These are phyloP conservation scores for Colletotrichum gloeosporioides DNA, from an alignment of 2,329 filamentous ascomycete genomes.

Conservation along the genomic window DNA sequence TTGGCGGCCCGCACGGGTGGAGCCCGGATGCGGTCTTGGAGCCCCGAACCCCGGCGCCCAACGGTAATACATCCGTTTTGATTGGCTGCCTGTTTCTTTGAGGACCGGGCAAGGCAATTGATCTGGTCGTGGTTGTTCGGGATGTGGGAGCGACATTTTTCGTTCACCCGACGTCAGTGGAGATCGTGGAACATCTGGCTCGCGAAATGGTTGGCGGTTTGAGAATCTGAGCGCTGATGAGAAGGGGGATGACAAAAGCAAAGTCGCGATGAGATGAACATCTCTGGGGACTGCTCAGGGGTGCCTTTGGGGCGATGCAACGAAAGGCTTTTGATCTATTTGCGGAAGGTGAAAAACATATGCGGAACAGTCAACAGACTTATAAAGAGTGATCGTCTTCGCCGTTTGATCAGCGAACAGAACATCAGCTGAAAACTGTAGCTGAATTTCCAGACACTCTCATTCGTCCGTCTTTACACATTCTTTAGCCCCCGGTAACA, in stretches of 20 bases:
- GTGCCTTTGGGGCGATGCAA: neutral
- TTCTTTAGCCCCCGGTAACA: neutral
- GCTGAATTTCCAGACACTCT: neutral
- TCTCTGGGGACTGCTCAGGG: neutral
- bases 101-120: neutral
- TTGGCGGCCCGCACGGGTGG: conserved; percentile 10
- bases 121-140: neutral
- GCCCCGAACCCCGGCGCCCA: neutral
- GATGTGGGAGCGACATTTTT: conserved; percentile 2
- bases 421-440: neutral
- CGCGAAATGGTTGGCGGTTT: neutral
- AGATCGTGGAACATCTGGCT: neutral
- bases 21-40: neutral
- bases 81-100: neutral
- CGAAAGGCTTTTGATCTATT: neutral
- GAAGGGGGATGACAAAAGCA: neutral
- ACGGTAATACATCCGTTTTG: neutral
- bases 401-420: neutral
- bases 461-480: neutral
- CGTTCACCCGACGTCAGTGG: conserved; percentile 5
- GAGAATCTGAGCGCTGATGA: neutral
- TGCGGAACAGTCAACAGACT: neutral
- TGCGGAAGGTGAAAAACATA: neutral
- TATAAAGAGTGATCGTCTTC: conserved; percentile 2
- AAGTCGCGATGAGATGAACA: neutral